Base-by-base conservation (phyloP, 345 rosid genomes). In the Ceriops decandra region DNA sequence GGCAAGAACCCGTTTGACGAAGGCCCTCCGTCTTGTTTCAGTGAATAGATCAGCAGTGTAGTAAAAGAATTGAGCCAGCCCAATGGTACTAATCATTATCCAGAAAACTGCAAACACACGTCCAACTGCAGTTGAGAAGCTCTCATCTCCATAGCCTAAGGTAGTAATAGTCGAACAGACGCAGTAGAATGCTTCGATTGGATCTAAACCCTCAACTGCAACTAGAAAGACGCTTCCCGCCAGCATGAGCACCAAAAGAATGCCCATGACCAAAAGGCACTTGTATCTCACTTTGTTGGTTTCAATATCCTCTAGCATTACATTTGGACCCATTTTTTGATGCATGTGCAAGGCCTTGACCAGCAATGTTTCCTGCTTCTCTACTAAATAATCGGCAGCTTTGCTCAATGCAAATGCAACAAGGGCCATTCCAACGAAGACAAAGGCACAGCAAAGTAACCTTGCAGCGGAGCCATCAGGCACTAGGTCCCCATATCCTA, bases 401-500 rank as follows among this genome's bases (percentile, higher is more conserved):
- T 78, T 82, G 67, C 85, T 82, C 57, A 91, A 66, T n/a, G 87
- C 79, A 13, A 87, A 77, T 49, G 89, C 85, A 36, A 82, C 85
- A 6, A 95, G 78, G 56, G 86, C 88, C 93, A 85, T 87, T 24
- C 99, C 97, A 0, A 81, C 22, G 82, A 91, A 95, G 75, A 95
- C 97, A 78, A 82, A 93, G 17, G 78, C 77, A 68, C 90, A 89
- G 60, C 95, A 89, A 21, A 95, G 86, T 59, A 95, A 81, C 70
- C 89, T 89, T 0, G 85, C 67, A n/a, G 69, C 51, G 57, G 64
- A 67, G 53, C 83, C 88, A 51, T 64, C 67, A 10, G 97, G 99
- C 38, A 89, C 91, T 8, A 95, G 92, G 85, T 95, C 99, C 42
- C 99, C 97, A 60, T 95, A 95, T 64, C 99, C 97, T 27, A 95